A percentile compares a stretch with the other conserved stretches of the same genome.
phyloP scores from a whole-genome alignment of 2,329 filamentous ascomycete species.

The Aspergillus fischeri region DNA sequence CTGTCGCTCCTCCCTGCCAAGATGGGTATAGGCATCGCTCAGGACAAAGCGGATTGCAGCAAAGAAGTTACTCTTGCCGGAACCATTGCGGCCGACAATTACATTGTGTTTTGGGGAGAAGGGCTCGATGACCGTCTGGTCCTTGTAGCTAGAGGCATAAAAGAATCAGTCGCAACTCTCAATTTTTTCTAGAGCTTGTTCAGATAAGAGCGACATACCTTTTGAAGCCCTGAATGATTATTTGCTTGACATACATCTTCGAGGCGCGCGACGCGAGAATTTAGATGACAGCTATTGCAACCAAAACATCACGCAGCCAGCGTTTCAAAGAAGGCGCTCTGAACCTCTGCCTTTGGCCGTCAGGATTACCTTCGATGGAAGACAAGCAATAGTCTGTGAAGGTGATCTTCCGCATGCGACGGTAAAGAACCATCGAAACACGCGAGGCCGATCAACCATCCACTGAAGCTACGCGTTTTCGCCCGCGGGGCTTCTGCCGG shows the following conservation, averaged over 20 bases:
- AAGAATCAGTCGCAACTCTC: neutral
- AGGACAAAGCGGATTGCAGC: constrained; percentile 97
- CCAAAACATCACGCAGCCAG: constrained; percentile 28
- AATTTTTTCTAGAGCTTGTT: neutral
- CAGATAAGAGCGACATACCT: constrained; percentile 55
- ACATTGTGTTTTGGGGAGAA: constrained; percentile 98
- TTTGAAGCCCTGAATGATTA: constrained; percentile 99
- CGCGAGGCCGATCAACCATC: constrained; percentile 18
- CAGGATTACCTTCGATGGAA: constrained; percentile 2
- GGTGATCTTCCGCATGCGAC: constrained; percentile 9
- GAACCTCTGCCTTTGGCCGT: neutral
- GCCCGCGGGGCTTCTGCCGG: constrained; percentile 36
- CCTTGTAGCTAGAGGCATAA: constrained; percentile 74
- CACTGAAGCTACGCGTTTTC: constrained; percentile 11
- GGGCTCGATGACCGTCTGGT: constrained; percentile 96
- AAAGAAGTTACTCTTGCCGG: constrained; percentile 99
- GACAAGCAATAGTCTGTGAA: constrained; percentile 1
- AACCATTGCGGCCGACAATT: constrained; percentile 97
- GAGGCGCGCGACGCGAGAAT: constrained; percentile 28
- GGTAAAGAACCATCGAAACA: constrained; percentile 11
- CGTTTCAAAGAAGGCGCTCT: constrained; percentile 6
- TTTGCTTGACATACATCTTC: constrained; percentile 97
- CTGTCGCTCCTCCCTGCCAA: constrained; percentile 93
- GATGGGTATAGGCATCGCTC: constrained; percentile 93
- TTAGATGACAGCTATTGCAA: constrained; percentile 18